phyloP scores from a whole-genome alignment of 768 basidiomycete genomes.

The Coprinellus aureogranulatus region DNA sequence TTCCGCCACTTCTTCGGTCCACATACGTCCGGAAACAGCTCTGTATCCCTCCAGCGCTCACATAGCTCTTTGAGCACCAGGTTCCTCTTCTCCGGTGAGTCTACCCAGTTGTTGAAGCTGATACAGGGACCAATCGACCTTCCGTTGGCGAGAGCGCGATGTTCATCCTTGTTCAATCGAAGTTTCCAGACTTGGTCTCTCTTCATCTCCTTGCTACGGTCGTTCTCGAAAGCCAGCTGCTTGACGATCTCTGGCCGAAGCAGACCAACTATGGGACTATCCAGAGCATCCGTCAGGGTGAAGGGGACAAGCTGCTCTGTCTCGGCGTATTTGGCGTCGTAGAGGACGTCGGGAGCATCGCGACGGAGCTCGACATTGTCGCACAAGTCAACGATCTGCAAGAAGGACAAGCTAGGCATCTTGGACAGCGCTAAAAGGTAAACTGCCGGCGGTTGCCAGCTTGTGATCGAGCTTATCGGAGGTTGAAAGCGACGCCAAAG shows the following conservation, averaged over 20 bases:
- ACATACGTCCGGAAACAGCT: conserved; percentile 61
- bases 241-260: conserved; percentile 57
- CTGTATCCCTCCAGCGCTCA: conserved; percentile 71
- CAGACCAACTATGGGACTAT: conserved; percentile 59
- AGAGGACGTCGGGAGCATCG: conserved; percentile 15
- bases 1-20: conserved; percentile 79
- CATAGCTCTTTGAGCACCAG: conserved; percentile 63
- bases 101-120: conserved; percentile 50
- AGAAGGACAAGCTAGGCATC: conserved; percentile 39
- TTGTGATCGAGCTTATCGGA: not conserved
- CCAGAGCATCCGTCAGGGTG: conserved; percentile 17
- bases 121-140: conserved; percentile 33
- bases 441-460: not conserved
- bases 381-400: conserved; percentile 66
- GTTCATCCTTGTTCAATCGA: conserved; percentile 25
- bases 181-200: conserved; percentile 42
- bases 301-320: conserved; percentile 14
- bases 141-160: conserved; percentile 23
- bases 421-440: not conserved
- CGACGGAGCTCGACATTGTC: conserved; percentile 59
- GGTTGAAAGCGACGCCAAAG: not conserved
- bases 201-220: conserved; percentile 22
- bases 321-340: conserved; percentile 13
- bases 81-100: conserved; percentile 60
- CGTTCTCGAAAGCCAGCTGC: conserved; percentile 52